phyloP scores from a whole-genome alignment of 495 filamentous ascomycete species.

The Trypethelium eluteriae region DNA sequence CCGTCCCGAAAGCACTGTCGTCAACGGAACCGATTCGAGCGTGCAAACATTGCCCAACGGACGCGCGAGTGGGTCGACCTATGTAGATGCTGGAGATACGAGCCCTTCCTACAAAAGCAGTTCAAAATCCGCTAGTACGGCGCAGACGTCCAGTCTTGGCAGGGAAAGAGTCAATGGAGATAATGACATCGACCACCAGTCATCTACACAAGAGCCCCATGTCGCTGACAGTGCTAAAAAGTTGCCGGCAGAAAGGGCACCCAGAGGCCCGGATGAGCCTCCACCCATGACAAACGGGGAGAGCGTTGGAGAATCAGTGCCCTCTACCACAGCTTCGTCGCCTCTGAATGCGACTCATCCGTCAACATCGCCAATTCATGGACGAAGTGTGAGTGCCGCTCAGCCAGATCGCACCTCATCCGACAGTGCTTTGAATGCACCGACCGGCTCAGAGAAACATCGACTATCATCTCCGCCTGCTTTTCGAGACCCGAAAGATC shows the following conservation, averaged over 20 bases:
- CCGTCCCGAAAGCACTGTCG: neutral
- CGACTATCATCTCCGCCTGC: constrained; percentile 70
- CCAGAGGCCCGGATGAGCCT: constrained; percentile 18
- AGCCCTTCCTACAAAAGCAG: constrained; percentile 10
- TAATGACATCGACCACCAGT: neutral
- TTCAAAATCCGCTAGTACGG: neutral
- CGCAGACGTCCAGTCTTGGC: constrained; percentile 6
- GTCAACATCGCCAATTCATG: constrained; percentile 17
- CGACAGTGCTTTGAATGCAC: constrained; percentile 25
- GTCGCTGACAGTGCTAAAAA: constrained; percentile 17
- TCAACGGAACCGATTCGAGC: constrained; percentile 21
- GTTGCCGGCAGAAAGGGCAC: constrained; percentile 14
- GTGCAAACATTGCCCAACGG: constrained; percentile 41
- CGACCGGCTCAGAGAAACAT: constrained; percentile 45
- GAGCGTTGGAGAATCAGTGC: neutral
- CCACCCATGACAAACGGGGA: constrained; percentile 11
- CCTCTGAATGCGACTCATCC: constrained; percentile 9
- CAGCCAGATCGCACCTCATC: constrained; percentile 4
- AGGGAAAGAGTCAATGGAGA: constrained; percentile 5
- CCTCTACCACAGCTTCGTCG: constrained; percentile 10
- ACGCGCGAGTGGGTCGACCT: constrained; percentile 39
- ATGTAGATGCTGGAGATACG: constrained; percentile 36
- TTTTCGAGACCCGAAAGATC: constrained; percentile 41
- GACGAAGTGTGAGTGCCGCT: constrained; percentile 1
- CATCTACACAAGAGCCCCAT: neutral